Evolutionary conservation across 2,329 filamentous ascomycete species (phyloP).

Genomic region (Colletotrichum echinochloae): DNA sequence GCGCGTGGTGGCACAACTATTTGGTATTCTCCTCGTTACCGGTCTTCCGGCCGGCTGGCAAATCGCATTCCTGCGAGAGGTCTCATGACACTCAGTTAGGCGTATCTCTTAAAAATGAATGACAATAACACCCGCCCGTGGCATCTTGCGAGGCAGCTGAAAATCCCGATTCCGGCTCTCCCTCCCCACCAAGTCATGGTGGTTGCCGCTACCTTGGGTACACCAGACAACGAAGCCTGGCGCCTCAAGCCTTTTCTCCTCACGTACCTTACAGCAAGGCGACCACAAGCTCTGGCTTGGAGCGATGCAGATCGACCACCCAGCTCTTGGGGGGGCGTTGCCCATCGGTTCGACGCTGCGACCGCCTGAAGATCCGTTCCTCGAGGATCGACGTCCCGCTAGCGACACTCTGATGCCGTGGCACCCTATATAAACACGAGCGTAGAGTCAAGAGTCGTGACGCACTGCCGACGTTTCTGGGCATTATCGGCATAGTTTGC

Average conservation of each 20-base stretch:
- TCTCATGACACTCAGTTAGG: neutral
- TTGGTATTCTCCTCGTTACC: neutral
- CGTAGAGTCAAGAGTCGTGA: neutral
- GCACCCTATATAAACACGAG: neutral
- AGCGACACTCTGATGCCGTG: neutral
- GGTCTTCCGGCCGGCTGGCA: neutral
- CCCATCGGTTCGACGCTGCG: constrained; percentile 13
- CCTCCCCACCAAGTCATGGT: neutral
- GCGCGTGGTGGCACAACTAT: neutral
- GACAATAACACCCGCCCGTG: neutral
- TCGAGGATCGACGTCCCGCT: constrained; percentile 4
- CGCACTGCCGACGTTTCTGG: neutral
- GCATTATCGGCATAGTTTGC: neutral
- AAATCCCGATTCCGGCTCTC: neutral
- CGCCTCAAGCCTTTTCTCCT: neutral
- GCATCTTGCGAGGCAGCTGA: neutral
- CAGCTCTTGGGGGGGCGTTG: neutral
- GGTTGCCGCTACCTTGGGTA: neutral
- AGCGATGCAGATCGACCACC: constrained; percentile 33
- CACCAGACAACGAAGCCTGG: too few relatives aligned
- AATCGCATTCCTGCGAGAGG: neutral
- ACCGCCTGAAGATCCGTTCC: constrained; percentile 21
- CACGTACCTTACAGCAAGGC: constrained; percentile 17
- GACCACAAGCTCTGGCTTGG: constrained; percentile 5
- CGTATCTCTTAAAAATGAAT: neutral